phyloP scores from a whole-genome alignment of 1,284 basidiomycete species.

The Ceratorhiza oryzae-sativae region DNA sequence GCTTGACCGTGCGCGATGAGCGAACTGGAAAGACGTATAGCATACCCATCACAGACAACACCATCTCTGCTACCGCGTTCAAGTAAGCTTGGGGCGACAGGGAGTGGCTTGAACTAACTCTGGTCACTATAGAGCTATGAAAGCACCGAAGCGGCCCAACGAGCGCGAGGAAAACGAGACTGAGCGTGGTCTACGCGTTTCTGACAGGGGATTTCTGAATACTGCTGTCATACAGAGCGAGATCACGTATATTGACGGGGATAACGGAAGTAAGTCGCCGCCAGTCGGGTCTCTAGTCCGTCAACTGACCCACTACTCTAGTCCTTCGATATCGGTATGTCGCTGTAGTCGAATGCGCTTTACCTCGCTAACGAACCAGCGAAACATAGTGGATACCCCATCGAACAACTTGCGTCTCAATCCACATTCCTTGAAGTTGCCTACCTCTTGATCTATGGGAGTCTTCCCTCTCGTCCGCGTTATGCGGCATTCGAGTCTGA shows the following conservation, averaged over 20 bases:
- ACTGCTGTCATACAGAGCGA: slow-evolving; percentile 81
- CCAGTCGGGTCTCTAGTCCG: background rate
- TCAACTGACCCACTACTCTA: slow-evolving; percentile 46
- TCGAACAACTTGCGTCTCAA: slow-evolving; percentile 82
- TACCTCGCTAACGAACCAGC: background rate
- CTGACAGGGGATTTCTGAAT: slow-evolving; percentile 84
- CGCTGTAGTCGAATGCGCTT: background rate
- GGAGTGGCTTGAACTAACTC: background rate
- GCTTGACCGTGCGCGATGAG: slow-evolving; percentile 79
- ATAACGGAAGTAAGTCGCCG: slow-evolving; percentile 66
- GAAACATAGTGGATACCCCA: slow-evolving; percentile 79
- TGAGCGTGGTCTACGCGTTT: slow-evolving; percentile 75
- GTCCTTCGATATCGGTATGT: slow-evolving; percentile 64
- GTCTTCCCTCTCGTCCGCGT: slow-evolving; percentile 73
- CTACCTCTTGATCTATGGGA: slow-evolving; percentile 87
- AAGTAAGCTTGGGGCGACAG: slow-evolving; percentile 71
- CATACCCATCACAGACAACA: slow-evolving; percentile 77
- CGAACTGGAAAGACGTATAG: slow-evolving; percentile 80
- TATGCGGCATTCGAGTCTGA: slow-evolving; percentile 71
- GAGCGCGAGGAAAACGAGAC: slow-evolving; percentile 85
- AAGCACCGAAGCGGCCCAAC: slow-evolving; percentile 61
- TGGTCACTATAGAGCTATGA: slow-evolving; percentile 44
- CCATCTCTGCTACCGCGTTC: slow-evolving; percentile 80
- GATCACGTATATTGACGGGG: slow-evolving; percentile 90
- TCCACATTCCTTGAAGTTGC: slow-evolving; percentile 82